Evolutionary conservation across 2,329 filamentous ascomycete genomes (phyloP).

Genomic region (Cladosporium austrohemisphaericum): DNA sequence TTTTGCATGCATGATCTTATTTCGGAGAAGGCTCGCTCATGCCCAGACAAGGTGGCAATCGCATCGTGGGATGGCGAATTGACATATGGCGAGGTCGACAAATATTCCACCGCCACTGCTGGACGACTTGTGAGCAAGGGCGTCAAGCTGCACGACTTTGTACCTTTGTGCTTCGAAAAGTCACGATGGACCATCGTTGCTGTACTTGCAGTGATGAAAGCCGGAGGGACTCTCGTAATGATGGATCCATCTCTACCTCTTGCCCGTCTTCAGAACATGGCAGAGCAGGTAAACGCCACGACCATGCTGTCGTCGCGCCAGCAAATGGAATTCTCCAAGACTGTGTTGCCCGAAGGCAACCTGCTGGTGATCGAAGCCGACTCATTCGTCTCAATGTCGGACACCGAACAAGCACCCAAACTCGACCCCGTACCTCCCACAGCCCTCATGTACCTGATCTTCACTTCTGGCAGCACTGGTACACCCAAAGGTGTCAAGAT

Average conservation of each 20-base stretch:
- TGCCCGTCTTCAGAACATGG: slow-evolving; percentile 13
- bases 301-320: slow-evolving; percentile 15
- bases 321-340: slow-evolving; percentile 19
- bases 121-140: slow-evolving; percentile 3
- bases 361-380: slow-evolving; percentile 17
- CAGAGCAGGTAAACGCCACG: slow-evolving; percentile 10
- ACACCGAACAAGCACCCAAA: not conserved
- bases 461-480: slow-evolving; percentile 22
- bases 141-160: slow-evolving; percentile 16
- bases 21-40: not conserved
- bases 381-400: not conserved
- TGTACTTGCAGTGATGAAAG: slow-evolving; percentile 38
- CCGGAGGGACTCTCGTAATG: slow-evolving; percentile 34
- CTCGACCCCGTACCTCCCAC: slow-evolving; percentile 13
- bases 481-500: slow-evolving; percentile 20
- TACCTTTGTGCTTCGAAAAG: slow-evolving; percentile 40
- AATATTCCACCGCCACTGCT: slow-evolving; percentile 10
- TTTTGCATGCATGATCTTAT: slow-evolving; percentile 19
- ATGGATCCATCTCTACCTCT: slow-evolving; percentile 33
- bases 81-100: slow-evolving; percentile 15
- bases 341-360: slow-evolving; percentile 15
- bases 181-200: slow-evolving; percentile 35
- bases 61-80: slow-evolving; percentile 16
- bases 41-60: slow-evolving; percentile 53
- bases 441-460: slow-evolving; percentile 21